A percentile compares a stretch with the other conserved stretches of the same genome.
Conservation (phyloP, 2,329 filamentous ascomycete genomes). For the Exophiala alcalophila region DNA sequence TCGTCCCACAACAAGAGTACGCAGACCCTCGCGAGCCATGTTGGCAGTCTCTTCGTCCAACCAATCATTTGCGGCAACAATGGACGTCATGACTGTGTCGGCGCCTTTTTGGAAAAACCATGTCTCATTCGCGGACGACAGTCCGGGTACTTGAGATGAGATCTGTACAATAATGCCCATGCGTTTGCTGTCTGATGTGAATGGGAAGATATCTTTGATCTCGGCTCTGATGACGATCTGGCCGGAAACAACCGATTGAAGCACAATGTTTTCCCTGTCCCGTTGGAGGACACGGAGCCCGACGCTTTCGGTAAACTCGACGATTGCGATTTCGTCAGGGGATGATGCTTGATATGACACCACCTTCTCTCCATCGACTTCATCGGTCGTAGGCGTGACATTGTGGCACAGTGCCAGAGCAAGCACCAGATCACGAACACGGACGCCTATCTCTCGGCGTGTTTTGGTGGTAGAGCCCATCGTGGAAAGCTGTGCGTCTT, state of each 20-base stretch:
- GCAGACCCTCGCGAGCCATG: constrained; percentile 94
- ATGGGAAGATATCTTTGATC: constrained; percentile 93
- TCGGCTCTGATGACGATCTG: constrained; percentile 76
- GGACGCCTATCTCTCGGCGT: constrained; percentile 85
- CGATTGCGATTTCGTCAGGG: constrained; percentile 96
- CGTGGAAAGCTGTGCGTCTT: constrained; percentile 17
- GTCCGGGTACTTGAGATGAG: constrained; percentile 51
- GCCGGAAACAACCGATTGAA: constrained; percentile 73
- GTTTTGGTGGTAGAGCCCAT: constrained; percentile 65
- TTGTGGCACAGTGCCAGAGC: constrained; percentile 95
- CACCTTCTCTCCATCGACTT: constrained; percentile 70
- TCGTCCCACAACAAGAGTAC: constrained; percentile 91
- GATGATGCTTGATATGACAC: constrained; percentile 96
- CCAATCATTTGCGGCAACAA: constrained; percentile 96
- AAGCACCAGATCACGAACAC: constrained; percentile 88
- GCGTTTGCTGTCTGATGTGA: constrained; percentile 94
- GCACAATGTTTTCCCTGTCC: constrained; percentile 78
- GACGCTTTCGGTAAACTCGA: constrained; percentile 90
- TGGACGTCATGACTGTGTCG: constrained; percentile 95
- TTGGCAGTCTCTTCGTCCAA: constrained; percentile 98
- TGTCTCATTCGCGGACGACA: constrained; percentile 64
- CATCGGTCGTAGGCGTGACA: constrained; percentile 86
- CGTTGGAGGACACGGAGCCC: constrained; percentile 80
- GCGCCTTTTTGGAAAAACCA: constrained; percentile 99
- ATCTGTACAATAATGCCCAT: constrained; percentile 98